Conservation (phyloP, 148 eudicot genomes). For the Drosera capensis region DNA sequence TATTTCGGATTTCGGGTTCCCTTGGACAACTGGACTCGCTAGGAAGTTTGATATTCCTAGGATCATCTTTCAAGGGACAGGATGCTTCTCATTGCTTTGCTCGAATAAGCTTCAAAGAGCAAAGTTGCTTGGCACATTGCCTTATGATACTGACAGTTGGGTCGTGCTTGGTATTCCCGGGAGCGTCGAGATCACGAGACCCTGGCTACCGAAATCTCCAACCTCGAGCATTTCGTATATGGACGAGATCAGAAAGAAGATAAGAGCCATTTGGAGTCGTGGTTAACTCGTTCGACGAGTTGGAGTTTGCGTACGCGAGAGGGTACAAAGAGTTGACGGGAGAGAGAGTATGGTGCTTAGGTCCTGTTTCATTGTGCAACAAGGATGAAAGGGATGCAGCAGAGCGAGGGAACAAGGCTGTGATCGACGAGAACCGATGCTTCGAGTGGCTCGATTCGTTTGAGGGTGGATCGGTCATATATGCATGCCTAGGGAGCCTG, state of each 20-base stretch:
- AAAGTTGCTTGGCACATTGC: slow-evolving; percentile 5
- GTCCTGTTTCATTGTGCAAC: slow-evolving; percentile 17
- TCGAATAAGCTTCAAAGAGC: slow-evolving; percentile 14
- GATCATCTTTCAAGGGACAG: slow-evolving; percentile 32
- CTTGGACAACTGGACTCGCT: slow-evolving; percentile 37
- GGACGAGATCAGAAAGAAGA: slow-evolving; percentile 14
- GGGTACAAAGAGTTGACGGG: slow-evolving; percentile 16
- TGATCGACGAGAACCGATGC: slow-evolving; percentile 7
- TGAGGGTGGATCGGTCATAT: slow-evolving; percentile 22
- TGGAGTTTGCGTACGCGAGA: slow-evolving; percentile 25
- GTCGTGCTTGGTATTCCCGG: slow-evolving; percentile 33
- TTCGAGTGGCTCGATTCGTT: slow-evolving; percentile 22
- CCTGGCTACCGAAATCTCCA: slow-evolving; percentile 25
- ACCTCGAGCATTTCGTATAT: slow-evolving; percentile 5
- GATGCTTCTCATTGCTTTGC: slow-evolving; percentile 33
- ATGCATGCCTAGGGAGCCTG: slow-evolving; percentile 29
- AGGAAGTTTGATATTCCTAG: slow-evolving; percentile 24
- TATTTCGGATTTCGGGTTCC: slow-evolving; percentile 34
- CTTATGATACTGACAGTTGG: slow-evolving; percentile 21
- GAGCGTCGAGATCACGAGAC: slow-evolving; percentile 15
- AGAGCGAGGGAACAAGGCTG: slow-evolving; percentile 15
- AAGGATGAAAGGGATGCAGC: slow-evolving; percentile 6
- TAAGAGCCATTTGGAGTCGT: slow-evolving; percentile 21
- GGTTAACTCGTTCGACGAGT: slow-evolving; percentile 33
- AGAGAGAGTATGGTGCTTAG: slow-evolving; percentile 11